These are phyloP conservation scores for Leccinum insigne DNA, from an alignment of 1,284 basidiomycete species.

Conservation along the genomic window DNA sequence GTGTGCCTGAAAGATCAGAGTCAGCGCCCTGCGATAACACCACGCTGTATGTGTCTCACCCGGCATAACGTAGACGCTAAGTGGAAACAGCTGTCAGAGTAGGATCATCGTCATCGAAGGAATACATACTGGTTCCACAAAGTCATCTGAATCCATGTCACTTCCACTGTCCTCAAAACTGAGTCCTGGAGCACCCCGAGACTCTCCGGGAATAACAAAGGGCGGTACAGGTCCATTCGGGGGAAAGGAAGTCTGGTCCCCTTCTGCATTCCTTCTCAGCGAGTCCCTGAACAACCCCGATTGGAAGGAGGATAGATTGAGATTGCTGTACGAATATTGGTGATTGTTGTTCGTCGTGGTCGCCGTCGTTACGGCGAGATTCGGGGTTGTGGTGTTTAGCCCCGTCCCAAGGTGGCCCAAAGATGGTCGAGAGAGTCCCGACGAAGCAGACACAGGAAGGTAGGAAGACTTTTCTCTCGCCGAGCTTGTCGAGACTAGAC, in stretches of 20 bases:
- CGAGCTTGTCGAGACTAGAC: conserved; percentile 15
- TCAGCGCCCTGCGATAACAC: conserved; percentile 6
- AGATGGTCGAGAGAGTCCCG: conserved; percentile 6
- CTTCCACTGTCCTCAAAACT: conserved; percentile 32
- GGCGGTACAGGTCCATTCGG: conserved; percentile 7
- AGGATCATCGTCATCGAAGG: neutral
- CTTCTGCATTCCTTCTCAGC: conserved; percentile 33
- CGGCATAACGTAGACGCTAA: conserved; percentile 29
- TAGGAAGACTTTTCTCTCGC: conserved; percentile 20
- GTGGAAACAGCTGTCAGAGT: conserved; percentile 7
- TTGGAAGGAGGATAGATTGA: conserved; percentile 34
- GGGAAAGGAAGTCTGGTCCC: conserved; percentile 21
- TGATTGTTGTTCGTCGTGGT: conserved; percentile 16
- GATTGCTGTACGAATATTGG: conserved; percentile 32
- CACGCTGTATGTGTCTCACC: conserved; percentile 12
- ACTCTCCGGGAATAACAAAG: conserved; percentile 7
- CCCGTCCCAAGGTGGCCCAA: conserved; percentile 10
- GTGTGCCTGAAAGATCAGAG: conserved; percentile 19
- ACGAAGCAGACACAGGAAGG: conserved; percentile 2
- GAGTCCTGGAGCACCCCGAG: conserved; percentile 14
- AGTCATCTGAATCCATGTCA: conserved; percentile 31
- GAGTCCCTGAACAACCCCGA: conserved; percentile 35
- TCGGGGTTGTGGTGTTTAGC: conserved; percentile 5
- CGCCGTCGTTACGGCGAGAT: conserved; percentile 2
- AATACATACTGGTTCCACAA: conserved; percentile 16